Evolutionary conservation across 768 basidiomycete genomes (phyloP), one percentile per base, ranked within the genome.

Genomic region (Mycena capillaripes): DNA sequence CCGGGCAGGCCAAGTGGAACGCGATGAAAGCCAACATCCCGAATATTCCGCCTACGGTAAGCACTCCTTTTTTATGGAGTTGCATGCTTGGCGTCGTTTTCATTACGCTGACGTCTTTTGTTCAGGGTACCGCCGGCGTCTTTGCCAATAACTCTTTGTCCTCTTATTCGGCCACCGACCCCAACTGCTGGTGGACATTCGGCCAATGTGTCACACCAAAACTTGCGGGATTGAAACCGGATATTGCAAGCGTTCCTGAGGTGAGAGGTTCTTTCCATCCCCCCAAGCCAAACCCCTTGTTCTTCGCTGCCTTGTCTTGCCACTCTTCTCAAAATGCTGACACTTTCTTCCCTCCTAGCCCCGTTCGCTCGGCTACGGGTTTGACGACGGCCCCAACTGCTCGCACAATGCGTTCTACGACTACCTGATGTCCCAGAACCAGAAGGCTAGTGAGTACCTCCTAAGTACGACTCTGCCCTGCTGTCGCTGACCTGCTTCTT

Each of bases 321-420:
- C 7, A 30, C 21, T n/a, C 30, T 23, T 6, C 27, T 17, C 23
- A 46, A 30, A n/a, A 32, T 55, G 7, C 36, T n/a, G 42, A 23
- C 44, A 2, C 2, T 38, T n/a, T n/a, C n/a, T 21, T 23, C 34
- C 23, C 17, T 9, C 19, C 6, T 32, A 89, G 89, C 90, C 91
- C 46, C 78, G 80, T 21, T 89, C 90, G 3, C 80, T 90, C 14
- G 91, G 89, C 3, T 91, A 88, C 58, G 89, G 85, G 5, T 91
- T 91, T 65, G 91, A 92, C 71, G 90, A 92, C 69, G 91, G 91
- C 1, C 91, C 91, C 1, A 91, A 90, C 73, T 92, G 90, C 75
- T 87, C 89, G 4, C 91, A 92, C 73, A 91, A 91, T 60, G 84
- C 83, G 3, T 92, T 91, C 68, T 92, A 92, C 46, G 84, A 90